phyloP scores from a whole-genome alignment of 2,329 filamentous ascomycete genomes.

The Ophiostoma ips region DNA sequence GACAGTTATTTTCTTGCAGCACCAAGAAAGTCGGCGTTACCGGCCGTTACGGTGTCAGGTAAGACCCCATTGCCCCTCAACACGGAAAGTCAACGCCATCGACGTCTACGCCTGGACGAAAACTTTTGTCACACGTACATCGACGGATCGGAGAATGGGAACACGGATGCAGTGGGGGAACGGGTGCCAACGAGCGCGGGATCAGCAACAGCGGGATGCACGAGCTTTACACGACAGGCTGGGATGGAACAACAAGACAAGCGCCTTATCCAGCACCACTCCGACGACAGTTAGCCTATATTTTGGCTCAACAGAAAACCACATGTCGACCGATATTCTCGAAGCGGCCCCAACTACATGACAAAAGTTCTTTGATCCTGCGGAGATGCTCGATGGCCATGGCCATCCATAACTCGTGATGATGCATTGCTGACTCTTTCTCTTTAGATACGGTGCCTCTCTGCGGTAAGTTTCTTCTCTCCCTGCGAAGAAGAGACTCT shows the following conservation, averaged over 20 bases:
- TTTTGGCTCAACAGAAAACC: background rate
- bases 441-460: constrained; percentile 94
- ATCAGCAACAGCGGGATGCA: too few species aligned
- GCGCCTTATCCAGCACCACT: background rate
- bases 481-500: background rate
- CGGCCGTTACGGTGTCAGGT: constrained; percentile 41
- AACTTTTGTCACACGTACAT: background rate
- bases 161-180: background rate
- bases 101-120: background rate
- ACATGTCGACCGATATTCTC: background rate
- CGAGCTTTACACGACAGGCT: too few species aligned
- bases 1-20: constrained; percentile 24
- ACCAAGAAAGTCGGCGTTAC: constrained; percentile 98
- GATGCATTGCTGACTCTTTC: constrained; percentile 6
- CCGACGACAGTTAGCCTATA: background rate
- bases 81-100: background rate
- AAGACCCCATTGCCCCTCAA: constrained; percentile 7
- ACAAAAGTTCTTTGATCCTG: background rate
- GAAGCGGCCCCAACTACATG: background rate
- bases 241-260: too few species aligned
- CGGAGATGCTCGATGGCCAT: background rate
- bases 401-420: background rate
- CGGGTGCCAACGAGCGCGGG: background rate
- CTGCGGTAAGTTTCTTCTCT: constrained; percentile 32
- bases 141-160: background rate